Evolutionary conservation across 179 eudicot species (phyloP), one percentile per base, ranked within the genome.

Genomic region (Pouteria campechiana): DNA sequence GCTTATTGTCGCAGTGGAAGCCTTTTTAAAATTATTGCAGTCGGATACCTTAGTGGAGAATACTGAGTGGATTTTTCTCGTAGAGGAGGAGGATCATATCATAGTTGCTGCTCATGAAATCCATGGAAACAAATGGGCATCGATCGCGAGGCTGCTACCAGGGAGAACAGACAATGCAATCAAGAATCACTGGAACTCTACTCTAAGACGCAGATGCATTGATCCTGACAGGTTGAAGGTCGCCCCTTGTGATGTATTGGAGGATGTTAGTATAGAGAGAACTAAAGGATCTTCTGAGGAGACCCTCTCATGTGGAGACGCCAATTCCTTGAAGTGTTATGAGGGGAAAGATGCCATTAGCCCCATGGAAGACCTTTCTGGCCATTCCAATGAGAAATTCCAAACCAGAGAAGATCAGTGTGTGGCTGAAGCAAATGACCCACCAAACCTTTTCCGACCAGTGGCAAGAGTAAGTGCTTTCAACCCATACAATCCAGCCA

Each of bases 131-230:
- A 73, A 65, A 55, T 73, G 79, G 79, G 79, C 79, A 44, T 41
- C 66, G 29, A 73, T 73, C 15, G 75, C 79, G 37, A 60, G 51
- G 62, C 60, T 73, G 12, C 50, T 73, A 41, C 75, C 75, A 4
- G 79, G 79, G 15, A 69, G 75, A 58, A 73, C 79, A 15, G 79
- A 69, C 32, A 73, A 73, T 40, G 59, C 79, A 5, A 65, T 78
- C 5, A 78, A 78, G 58, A 74, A 70, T 39, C 86, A 78, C 61
- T 78, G 86, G 86, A 74, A 74, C 56, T 78, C 86, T 37, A 74
- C 75, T 17, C 51, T 78, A 36, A 61, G 71, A 19, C 73, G 70
- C 10, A 48, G 70, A 6, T 28, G 59, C 49, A 13, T 51, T 36
- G 61, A 57, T 23, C 47, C n/a, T 31, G 61, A 46, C 17, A 60